Conservation (phyloP, 768 basidiomycete genomes). For the Trametes villosa region DNA sequence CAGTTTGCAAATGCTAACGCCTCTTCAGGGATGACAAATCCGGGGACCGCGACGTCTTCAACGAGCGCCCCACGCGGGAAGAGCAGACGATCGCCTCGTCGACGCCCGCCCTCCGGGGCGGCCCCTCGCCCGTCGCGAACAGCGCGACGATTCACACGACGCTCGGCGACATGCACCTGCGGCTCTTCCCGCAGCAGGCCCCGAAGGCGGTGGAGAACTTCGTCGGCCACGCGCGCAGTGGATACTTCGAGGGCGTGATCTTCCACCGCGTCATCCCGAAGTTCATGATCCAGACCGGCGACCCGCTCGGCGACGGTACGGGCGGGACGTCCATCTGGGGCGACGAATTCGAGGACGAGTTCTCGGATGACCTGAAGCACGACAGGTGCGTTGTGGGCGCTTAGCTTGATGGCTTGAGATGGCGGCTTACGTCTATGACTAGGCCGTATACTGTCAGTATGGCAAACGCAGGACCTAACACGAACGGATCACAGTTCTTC, state of each 20-base stretch:
- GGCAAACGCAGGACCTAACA: slow-evolving; percentile 89
- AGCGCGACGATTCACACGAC: slow-evolving; percentile 94
- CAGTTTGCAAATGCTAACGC: neutral
- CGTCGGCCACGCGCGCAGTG: slow-evolving; percentile 85
- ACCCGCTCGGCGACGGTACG: slow-evolving; percentile 93
- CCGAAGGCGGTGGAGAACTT: slow-evolving; percentile 99
- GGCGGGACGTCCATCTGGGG: slow-evolving; percentile 93
- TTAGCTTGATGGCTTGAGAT: neutral
- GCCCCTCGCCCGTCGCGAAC: slow-evolving; percentile 75
- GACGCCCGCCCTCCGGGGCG: slow-evolving; percentile 48
- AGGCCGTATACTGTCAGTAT: slow-evolving; percentile 96
- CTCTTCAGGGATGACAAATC: slow-evolving; percentile 74
- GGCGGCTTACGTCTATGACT: slow-evolving; percentile 1
- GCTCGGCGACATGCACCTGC: slow-evolving; percentile 89
- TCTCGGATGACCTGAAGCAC: slow-evolving; percentile 85
- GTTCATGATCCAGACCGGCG: slow-evolving; percentile 98
- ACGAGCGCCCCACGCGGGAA: slow-evolving; percentile 95
- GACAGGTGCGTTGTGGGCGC: slow-evolving; percentile 63
- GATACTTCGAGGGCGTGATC: slow-evolving; percentile 90
- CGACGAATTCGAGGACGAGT: slow-evolving; percentile 90
- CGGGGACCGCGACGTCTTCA: slow-evolving; percentile 95
- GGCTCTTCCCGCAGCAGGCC: slow-evolving; percentile 87
- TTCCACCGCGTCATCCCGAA: slow-evolving; percentile 99
- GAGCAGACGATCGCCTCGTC: slow-evolving; percentile 87
- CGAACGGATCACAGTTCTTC: slow-evolving; percentile 98